Percentiles rank a stretch among this genome's conserved stretches.
These are phyloP conservation scores for Nannochloropsis gaditana DNA, from an alignment of 108 stramenopile genomes.

Conservation along the genomic window DNA sequence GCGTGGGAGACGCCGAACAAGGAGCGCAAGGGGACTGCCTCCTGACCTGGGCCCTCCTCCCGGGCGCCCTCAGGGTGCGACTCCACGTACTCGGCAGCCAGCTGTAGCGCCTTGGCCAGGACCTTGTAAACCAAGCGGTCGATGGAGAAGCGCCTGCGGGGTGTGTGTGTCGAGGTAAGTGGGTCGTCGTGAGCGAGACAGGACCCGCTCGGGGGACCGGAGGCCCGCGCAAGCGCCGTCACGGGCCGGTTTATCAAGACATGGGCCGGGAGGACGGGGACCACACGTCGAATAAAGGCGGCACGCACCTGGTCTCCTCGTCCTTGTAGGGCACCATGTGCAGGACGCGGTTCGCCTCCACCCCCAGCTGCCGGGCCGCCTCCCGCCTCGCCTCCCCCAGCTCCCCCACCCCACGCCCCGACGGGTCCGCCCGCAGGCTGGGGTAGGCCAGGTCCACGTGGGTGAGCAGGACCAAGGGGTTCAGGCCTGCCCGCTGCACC, in stretches of 20 bases:
- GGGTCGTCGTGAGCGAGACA: neutral
- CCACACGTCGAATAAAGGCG: neutral
- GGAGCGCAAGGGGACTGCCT: too few species aligned
- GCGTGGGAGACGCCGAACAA: too few species aligned
- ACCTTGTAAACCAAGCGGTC: neutral
- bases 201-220: too few species aligned
- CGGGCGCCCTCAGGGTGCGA: neutral
- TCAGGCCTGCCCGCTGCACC: neutral
- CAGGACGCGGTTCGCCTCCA: neutral
- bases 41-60: neutral
- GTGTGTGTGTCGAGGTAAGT: neutral
- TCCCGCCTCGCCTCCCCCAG: neutral
- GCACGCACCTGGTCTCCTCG: conserved; percentile 3
- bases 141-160: neutral
- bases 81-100: neutral
- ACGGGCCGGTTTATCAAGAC: neutral
- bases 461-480: neutral
- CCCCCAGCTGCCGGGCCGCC: neutral
- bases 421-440: neutral
- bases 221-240: too few species aligned
- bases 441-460: neutral
- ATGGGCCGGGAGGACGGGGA: neutral
- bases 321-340: neutral
- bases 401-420: neutral
- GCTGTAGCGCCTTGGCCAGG: neutral